Conservation (phyloP, 2,329 filamentous ascomycete genomes). For the Beauveria caledonica region DNA sequence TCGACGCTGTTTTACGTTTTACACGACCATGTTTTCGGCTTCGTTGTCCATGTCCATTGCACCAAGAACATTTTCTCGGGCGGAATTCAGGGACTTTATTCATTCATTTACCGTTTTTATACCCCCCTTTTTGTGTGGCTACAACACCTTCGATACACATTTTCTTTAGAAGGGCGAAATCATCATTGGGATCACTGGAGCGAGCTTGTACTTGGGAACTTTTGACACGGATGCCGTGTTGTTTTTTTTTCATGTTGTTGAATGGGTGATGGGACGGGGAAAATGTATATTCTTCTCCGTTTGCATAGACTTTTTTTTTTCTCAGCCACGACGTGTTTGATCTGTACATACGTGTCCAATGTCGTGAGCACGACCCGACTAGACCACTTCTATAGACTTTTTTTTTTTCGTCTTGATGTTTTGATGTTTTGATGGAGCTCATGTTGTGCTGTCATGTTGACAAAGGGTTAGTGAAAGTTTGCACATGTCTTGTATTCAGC, state of each 20-base stretch:
- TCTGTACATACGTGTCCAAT: not conserved
- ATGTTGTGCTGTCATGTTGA: no score
- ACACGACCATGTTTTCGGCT: not conserved
- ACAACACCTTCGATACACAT: not conserved
- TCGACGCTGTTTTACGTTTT: not conserved
- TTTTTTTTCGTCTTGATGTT: not conserved
- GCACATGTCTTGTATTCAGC: no score
- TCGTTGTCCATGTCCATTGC: not conserved
- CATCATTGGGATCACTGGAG: not conserved
- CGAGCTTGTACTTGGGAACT: not conserved
- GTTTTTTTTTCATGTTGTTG: not conserved
- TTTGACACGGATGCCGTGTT: not conserved
- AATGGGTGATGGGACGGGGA: not conserved
- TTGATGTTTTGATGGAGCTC: not conserved
- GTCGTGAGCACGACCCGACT: not conserved
- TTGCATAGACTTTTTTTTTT: not conserved
- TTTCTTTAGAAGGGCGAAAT: not conserved
- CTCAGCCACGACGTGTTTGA: not conserved
- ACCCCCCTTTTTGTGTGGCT: not conserved
- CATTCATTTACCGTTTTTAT: not conserved
- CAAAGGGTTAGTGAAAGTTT: no score
- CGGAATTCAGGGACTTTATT: no score
- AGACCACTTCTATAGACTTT: not conserved
- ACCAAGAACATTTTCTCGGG: not conserved
- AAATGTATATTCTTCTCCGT: not conserved